Conservation (phyloP, 306 rosid genomes). For the Dryas alaskensis region DNA sequence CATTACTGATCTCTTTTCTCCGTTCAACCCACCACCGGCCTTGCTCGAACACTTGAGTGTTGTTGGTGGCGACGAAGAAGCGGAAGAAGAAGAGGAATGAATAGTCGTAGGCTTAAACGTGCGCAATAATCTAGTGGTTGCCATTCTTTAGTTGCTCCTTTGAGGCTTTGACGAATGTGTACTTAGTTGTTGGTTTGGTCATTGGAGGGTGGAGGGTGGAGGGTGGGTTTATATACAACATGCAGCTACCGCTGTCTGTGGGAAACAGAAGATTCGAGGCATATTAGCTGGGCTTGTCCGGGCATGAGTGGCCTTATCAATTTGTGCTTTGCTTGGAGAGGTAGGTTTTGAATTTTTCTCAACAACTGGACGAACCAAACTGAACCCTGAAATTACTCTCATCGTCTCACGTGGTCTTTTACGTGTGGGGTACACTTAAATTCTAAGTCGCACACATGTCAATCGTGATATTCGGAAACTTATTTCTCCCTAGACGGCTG, state of each 20-base stretch:
- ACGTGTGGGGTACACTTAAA: neutral
- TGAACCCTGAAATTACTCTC: neutral
- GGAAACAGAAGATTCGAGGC: slow-evolving; percentile 32
- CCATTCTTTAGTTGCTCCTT: slow-evolving; percentile 20
- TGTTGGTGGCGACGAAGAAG: neutral
- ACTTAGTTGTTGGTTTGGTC: neutral
- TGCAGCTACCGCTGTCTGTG: neutral
- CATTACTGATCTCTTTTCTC: neutral
- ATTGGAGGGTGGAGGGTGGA: no score
- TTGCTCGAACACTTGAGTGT: slow-evolving; percentile 11
- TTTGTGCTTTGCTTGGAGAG: slow-evolving; percentile 13
- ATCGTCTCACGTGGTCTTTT: neutral
- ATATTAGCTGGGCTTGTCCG: slow-evolving; percentile 32
- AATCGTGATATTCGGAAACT: neutral
- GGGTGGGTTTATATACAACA: slow-evolving; percentile 10
- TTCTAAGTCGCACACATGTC: neutral
- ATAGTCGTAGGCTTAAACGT: slow-evolving; percentile 22
- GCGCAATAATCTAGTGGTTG: slow-evolving; percentile 34
- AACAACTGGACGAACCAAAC: neutral
- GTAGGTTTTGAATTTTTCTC: slow-evolving; percentile 7
- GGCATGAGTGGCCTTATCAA: neutral
- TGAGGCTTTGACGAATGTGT: neutral
- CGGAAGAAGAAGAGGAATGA: slow-evolving; percentile 10
- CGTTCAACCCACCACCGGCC: slow-evolving; percentile 4
- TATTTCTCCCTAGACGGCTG: neutral